Conservation (phyloP, 306 rosid species). For the Astragalus glycyphyllos region DNA sequence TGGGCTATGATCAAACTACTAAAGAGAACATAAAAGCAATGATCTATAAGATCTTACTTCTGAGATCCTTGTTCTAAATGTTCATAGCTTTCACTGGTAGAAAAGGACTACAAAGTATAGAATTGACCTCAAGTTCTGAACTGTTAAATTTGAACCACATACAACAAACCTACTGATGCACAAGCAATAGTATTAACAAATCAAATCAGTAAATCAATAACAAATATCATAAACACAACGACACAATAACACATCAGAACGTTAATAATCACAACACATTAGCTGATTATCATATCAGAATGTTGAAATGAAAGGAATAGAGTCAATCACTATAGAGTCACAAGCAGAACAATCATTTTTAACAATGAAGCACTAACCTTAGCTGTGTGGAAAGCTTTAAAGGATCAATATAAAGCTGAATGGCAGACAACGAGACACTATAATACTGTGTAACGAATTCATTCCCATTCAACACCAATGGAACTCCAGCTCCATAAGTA, state of each 20-base stretch:
- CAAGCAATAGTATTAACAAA: not conserved
- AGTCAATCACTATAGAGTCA: conserved; percentile 3
- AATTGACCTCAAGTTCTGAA: not conserved
- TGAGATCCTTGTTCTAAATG: conserved; percentile 11
- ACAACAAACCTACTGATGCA: not conserved
- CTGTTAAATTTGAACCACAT: not conserved
- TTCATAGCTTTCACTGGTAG: not conserved
- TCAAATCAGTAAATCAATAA: not conserved
- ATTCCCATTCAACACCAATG: conserved; percentile 67
- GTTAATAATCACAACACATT: too few species aligned
- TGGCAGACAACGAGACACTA: conserved; percentile 76
- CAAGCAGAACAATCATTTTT: not conserved
- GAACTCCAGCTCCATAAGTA: conserved; percentile 79
- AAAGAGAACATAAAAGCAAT: not conserved
- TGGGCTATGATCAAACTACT: not conserved
- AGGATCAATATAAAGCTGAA: conserved; percentile 74
- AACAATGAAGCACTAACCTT: conserved; percentile 51
- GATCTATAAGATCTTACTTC: not conserved
- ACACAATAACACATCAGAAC: too few species aligned
- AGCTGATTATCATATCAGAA: too few species aligned
- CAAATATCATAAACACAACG: not conserved
- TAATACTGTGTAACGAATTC: conserved; percentile 77
- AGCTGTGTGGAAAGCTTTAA: conserved; percentile 51
- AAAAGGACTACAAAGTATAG: not conserved
- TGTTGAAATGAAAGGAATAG: not conserved